Evolutionary conservation across 2,329 filamentous ascomycete genomes (phyloP), one percentile per base, ranked within the genome.

Genomic region (Talaromyces amestolkiae): DNA sequence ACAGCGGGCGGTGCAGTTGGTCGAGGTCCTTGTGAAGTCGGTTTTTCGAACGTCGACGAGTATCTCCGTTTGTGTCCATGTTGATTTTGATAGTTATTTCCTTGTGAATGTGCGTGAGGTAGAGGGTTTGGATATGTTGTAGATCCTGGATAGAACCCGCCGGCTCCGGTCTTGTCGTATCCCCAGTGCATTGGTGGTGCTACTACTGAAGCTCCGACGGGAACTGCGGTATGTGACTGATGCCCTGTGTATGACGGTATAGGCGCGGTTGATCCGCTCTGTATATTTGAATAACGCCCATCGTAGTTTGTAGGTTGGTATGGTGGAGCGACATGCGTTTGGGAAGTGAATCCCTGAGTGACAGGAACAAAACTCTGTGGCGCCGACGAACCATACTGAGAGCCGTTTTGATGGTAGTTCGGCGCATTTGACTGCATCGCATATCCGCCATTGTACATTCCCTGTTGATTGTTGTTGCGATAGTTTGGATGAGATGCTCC

Each of bases 111-210:
- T 45, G 71, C 72, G 22, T 71, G 68, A 31, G 62, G 61, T 24
- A 61, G 59, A 22, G 47, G 47, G 10, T 56, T 33, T 53, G 61
- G 59, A 13, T 70, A 68, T 67, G 69, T 75, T 66, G 77, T 75
- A 71, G 71, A 72, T 53, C 71, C 69, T 66, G 75, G 71, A 75
- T 80, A 80, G 75, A 80, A 78, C 76, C 81, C 80, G 71, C 83
- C 78, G 58, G 82, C 77, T 58, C 80, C 77, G 65, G 84, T 79
- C 61, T 76, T 77, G 58, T 86, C 84, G 74, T 84, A 85, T 3
- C 83, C 83, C 78, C 85, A 84, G 64, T 81, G 81, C 68, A 86
- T 83, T 2, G 83, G 83, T 39, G 83, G 83, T 0, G 82, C 86
- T 85, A 83, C 84, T 70, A 82, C 77, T 66, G 75, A 71, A 35